phyloP scores from a whole-genome alignment of 2,329 filamentous ascomycete species.

The Cladosporium austrohemisphaericum region DNA sequence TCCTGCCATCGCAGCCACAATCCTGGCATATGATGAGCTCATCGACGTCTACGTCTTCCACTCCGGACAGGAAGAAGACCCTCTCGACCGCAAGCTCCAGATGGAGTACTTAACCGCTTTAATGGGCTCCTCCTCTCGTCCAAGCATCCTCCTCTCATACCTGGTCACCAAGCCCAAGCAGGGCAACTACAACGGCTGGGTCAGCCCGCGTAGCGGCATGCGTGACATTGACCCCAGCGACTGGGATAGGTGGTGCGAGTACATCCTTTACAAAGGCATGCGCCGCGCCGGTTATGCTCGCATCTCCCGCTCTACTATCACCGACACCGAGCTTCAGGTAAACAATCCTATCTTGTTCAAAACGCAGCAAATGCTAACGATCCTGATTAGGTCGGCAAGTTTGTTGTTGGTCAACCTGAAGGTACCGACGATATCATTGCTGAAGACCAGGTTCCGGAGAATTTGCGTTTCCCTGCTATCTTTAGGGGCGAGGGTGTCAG shows the following conservation, averaged over 20 bases:
- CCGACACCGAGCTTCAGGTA: conserved; percentile 92
- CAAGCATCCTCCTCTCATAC: conserved; percentile 83
- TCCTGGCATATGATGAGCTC: conserved; percentile 84
- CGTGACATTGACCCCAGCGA: conserved; percentile 87
- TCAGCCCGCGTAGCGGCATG: conserved; percentile 83
- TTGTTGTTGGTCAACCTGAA: conserved; percentile 71
- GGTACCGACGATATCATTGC: conserved; percentile 62
- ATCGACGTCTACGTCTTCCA: conserved; percentile 98
- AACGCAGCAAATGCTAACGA: conserved; percentile 18
- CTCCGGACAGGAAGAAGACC: conserved; percentile 95
- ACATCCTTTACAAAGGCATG: conserved; percentile 90
- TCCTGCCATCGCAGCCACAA: conserved; percentile 92
- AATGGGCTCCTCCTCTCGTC: conserved; percentile 79
- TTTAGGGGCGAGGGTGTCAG: conserved; percentile 84
- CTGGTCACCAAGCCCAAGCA: conserved; percentile 84
- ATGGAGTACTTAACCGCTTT: conserved; percentile 78
- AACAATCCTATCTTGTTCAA: conserved; percentile 24
- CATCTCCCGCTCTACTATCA: conserved; percentile 85
- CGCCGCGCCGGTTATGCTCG: conserved; percentile 84
- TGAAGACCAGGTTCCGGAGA: conserved; percentile 72
- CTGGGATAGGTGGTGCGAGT: conserved; percentile 99
- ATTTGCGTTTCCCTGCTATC: conserved; percentile 75
- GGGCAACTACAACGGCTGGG: conserved; percentile 96
- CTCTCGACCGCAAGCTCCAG: conserved; percentile 84
- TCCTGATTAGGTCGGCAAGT: conserved; percentile 69